phyloP scores from a whole-genome alignment of 2,329 filamentous ascomycete species.

The Fusarium sp. region DNA sequence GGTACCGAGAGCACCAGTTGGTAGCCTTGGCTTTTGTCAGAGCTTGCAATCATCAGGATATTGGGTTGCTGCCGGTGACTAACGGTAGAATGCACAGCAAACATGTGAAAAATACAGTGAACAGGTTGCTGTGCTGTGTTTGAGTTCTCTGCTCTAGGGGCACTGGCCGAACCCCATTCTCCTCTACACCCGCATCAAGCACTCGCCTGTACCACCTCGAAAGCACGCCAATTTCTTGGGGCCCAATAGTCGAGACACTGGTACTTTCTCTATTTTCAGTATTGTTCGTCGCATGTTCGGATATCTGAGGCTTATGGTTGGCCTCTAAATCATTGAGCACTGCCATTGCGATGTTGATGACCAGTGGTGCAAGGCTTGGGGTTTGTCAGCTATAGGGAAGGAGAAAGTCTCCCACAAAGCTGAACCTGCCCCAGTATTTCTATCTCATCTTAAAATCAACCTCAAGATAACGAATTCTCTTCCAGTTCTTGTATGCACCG shows the following conservation, averaged over 20 bases:
- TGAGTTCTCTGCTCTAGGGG: constrained; percentile 65
- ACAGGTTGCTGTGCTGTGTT: constrained; percentile 66
- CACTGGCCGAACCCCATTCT: constrained; percentile 68
- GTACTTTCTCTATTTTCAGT: not conserved
- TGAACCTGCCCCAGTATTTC: not conserved
- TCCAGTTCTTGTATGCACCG: not conserved
- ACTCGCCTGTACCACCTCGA: constrained; percentile 58
- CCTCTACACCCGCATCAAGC: constrained; percentile 61
- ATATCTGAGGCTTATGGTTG: not conserved
- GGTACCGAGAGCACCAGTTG: constrained; percentile 70
- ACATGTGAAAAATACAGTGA: constrained; percentile 71
- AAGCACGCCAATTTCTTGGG: constrained; percentile 46
- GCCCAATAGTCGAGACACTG: constrained; percentile 50
- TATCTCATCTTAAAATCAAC: not conserved
- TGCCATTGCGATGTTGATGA: not conserved
- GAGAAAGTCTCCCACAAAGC: not conserved
- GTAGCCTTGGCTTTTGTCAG: constrained; percentile 56
- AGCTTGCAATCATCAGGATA: not conserved
- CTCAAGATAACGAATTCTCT: not conserved
- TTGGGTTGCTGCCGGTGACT: constrained; percentile 44
- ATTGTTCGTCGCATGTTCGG: not conserved
- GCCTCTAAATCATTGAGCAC: constrained; percentile 29
- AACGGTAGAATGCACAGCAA: constrained; percentile 69
- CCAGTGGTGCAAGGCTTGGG: not conserved
- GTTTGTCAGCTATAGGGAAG: not conserved